A percentile compares a stretch with the other conserved stretches of the same genome.
phyloP scores from a whole-genome alignment of 2,329 filamentous ascomycete species.

The Fonsecaea monophora region DNA sequence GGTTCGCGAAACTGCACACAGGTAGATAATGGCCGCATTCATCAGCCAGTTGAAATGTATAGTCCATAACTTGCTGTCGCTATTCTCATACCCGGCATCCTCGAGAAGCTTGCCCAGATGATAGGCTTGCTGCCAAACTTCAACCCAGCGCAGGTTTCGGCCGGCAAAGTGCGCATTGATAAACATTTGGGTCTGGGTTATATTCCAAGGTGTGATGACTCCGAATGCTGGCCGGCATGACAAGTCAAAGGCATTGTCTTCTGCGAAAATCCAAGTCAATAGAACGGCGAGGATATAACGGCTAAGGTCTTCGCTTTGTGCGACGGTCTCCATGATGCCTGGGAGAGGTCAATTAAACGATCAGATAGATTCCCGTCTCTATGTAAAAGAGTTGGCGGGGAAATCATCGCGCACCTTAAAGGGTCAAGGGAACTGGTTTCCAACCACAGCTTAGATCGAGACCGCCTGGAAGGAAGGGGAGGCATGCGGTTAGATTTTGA shows the following conservation, averaged over 20 bases:
- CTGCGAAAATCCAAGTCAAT: not conserved
- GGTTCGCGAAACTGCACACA: not conserved
- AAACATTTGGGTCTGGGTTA: not conserved
- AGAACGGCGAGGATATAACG: not conserved
- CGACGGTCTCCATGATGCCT: not conserved
- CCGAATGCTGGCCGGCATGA: not conserved
- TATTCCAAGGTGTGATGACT: not conserved
- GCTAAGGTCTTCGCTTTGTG: not conserved
- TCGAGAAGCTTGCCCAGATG: no score
- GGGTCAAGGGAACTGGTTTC: not conserved
- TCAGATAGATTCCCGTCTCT: not conserved
- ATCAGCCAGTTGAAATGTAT: constrained; percentile 8
- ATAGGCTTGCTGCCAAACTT: not conserved
- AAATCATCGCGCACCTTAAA: not conserved
- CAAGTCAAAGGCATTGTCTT: not conserved
- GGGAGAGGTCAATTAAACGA: not conserved
- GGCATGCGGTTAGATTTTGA: not conserved
- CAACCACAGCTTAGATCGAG: not conserved
- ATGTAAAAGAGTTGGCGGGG: not conserved
- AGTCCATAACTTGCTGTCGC: not conserved
- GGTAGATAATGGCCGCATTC: constrained; percentile 9
- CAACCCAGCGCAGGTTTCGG: not conserved
- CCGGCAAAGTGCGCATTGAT: not conserved
- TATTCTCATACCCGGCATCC: not conserved
- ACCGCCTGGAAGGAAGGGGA: not conserved